phyloP scores from a whole-genome alignment of 257 asterid species.

The Vinca minor region DNA sequence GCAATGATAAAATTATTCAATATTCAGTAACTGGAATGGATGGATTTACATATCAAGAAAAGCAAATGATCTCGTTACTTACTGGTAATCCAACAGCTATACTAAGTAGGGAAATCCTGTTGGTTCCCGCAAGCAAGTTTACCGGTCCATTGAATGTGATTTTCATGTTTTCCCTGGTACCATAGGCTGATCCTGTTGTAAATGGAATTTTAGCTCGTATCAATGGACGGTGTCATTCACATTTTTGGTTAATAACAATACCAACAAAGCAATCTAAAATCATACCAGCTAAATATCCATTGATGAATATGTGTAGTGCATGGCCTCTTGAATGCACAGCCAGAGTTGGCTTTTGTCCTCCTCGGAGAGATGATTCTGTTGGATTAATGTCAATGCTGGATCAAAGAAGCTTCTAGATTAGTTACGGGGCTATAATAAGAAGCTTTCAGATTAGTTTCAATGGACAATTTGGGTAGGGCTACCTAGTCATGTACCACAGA shows the following conservation, averaged over 20 bases:
- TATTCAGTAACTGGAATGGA: constrained; percentile 7
- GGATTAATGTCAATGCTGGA: constrained; percentile 45
- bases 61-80: constrained; percentile 13
- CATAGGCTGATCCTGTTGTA: constrained; percentile 51
- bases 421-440: too few relatives aligned
- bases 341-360: constrained; percentile 39
- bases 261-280: background rate
- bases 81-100: constrained; percentile 67
- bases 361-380: constrained; percentile 46
- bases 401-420: background rate
- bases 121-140: constrained; percentile 35
- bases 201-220: background rate
- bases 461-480: background rate
- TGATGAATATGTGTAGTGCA: constrained; percentile 46
- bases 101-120: constrained; percentile 46
- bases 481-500: constrained; percentile 67
- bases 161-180: constrained; percentile 29
- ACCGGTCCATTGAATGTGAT: constrained; percentile 38
- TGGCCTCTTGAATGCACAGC: constrained; percentile 47
- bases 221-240: background rate
- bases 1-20: background rate
- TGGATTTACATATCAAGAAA: background rate
- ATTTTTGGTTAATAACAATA: background rate
- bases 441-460: background rate
- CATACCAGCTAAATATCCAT: constrained; percentile 48